Percentiles rank a stretch among this genome's conserved stretches.
These are phyloP conservation scores for Psilocybe mexicana DNA, from an alignment of 1,284 basidiomycete genomes.

Conservation along the genomic window DNA sequence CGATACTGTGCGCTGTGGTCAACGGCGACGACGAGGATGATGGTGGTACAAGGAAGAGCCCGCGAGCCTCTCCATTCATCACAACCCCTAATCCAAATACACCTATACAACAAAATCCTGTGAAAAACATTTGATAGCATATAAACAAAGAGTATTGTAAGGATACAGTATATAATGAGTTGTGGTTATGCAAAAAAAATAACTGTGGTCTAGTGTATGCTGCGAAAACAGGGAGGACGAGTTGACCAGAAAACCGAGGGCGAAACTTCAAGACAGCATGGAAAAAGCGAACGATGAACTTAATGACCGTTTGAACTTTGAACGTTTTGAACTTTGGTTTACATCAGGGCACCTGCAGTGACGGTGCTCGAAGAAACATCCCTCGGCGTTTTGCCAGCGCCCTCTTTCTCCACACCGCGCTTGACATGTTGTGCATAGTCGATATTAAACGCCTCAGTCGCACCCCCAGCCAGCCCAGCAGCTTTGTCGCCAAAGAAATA, in stretches of 20 bases:
- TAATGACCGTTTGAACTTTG: too few species aligned
- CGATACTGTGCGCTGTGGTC: background rate
- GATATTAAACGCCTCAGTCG: slow-evolving; percentile 42
- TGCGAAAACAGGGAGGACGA: too few species aligned
- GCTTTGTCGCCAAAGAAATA: slow-evolving; percentile 54
- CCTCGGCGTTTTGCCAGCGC: background rate
- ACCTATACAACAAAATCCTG: too few species aligned
- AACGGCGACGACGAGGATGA: background rate
- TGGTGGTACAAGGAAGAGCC: background rate
- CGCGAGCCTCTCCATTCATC: background rate
- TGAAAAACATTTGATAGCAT: too few species aligned
- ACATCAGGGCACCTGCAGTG: background rate
- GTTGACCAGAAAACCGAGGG: too few species aligned
- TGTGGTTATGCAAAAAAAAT: too few species aligned
- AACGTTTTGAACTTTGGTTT: background rate
- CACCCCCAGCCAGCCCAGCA: slow-evolving; percentile 30
- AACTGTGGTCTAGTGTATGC: too few species aligned
- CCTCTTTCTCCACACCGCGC: slow-evolving; percentile 23
- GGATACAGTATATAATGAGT: too few species aligned
- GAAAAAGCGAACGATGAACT: too few species aligned
- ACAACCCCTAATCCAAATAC: too few species aligned
- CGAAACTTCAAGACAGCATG: too few species aligned
- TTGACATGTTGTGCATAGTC: slow-evolving; percentile 51
- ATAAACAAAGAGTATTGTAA: too few species aligned
- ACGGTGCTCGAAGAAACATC: background rate